phyloP scores from a whole-genome alignment of 2,329 filamentous ascomycete species.

The Alternaria metachromatica region DNA sequence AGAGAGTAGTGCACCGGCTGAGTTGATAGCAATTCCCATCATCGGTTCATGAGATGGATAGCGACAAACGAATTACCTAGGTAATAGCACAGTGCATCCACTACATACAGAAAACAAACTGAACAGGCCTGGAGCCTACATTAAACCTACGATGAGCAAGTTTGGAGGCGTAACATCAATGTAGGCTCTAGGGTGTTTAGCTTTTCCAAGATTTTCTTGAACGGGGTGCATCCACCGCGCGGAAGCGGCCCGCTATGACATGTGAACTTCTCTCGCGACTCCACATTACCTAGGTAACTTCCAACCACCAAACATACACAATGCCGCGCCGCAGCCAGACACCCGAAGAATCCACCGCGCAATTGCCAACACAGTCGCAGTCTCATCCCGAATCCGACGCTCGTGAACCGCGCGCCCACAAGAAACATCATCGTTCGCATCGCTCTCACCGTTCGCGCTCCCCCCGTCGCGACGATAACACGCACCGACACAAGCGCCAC shows the following conservation, averaged over 20 bases:
- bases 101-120: no score
- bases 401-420: conserved; percentile 37
- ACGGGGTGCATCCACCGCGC: no score
- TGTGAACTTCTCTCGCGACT: background rate
- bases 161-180: no score
- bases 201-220: no score
- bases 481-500: conserved; percentile 33
- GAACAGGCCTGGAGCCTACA: no score
- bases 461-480: conserved; percentile 35
- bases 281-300: background rate
- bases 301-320: background rate
- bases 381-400: background rate
- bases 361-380: background rate
- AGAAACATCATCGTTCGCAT: conserved; percentile 48
- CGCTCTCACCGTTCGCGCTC: conserved; percentile 46
- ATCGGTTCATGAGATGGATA: no score
- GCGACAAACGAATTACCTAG: no score
- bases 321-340: conserved; percentile 6
- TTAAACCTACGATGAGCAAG: no score
- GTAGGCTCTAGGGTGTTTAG: no score
- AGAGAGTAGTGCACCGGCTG: no score
- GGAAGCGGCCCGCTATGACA: background rate
- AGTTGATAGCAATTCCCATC: no score
- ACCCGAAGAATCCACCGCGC: background rate
- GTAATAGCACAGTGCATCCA: no score